phyloP scores from a whole-genome alignment of 2,329 filamentous ascomycete species.

The Aspergillus brasiliensis region DNA sequence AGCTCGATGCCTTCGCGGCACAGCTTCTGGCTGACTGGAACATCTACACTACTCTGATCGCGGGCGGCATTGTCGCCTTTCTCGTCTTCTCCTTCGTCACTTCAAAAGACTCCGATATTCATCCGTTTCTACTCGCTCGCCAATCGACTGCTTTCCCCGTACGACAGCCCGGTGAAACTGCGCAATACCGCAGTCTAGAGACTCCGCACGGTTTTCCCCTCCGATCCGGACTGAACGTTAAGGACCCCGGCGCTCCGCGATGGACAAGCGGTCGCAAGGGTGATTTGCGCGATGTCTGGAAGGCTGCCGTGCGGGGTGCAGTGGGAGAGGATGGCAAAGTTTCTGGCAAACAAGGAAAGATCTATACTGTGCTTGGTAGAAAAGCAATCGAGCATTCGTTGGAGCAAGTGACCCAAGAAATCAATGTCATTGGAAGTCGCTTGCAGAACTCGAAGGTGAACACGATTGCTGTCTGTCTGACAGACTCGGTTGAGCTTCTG shows the following conservation, averaged over 20 bases:
- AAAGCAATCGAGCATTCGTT: slow-evolving; percentile 72
- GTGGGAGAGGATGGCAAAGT: slow-evolving; percentile 63
- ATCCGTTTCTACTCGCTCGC: slow-evolving; percentile 85
- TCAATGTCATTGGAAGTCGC: slow-evolving; percentile 82
- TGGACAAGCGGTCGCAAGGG: slow-evolving; percentile 84
- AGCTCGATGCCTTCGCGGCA: slow-evolving; percentile 71
- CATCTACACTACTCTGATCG: slow-evolving; percentile 72
- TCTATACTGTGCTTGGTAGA: slow-evolving; percentile 78
- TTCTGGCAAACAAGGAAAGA: slow-evolving; percentile 64
- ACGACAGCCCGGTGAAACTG: slow-evolving; percentile 80
- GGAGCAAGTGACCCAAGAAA: slow-evolving; percentile 76
- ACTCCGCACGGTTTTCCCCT: slow-evolving; percentile 83
- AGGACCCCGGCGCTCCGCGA: slow-evolving; percentile 75
- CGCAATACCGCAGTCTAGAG: slow-evolving; percentile 80
- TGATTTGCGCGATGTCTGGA: slow-evolving; percentile 90
- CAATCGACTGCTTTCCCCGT: slow-evolving; percentile 79
- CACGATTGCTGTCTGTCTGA: slow-evolving; percentile 84
- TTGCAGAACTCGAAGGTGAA: slow-evolving; percentile 68
- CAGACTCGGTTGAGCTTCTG: slow-evolving; percentile 89
- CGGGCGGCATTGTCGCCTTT: slow-evolving; percentile 66
- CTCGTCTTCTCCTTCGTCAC: slow-evolving; percentile 71
- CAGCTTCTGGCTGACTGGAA: slow-evolving; percentile 79
- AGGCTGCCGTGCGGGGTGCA: slow-evolving; percentile 66
- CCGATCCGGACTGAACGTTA: slow-evolving; percentile 76
- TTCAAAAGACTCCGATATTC: slow-evolving; percentile 80